A percentile compares a stretch with the other conserved stretches of the same genome.
Evolutionary conservation across 129 eudicot genomes (phyloP).

Genomic region (Flaveria sonorensis): DNA sequence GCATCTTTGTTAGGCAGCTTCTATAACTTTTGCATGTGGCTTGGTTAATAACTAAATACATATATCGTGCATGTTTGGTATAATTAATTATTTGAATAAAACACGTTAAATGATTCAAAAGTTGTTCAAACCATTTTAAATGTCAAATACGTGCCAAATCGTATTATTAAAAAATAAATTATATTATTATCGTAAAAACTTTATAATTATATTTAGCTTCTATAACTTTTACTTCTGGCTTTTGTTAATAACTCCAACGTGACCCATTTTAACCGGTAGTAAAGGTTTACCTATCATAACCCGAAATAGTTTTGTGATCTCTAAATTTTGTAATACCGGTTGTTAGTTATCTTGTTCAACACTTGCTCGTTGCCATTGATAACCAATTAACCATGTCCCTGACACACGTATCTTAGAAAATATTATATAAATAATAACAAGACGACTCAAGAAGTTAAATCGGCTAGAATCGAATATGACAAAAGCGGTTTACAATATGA

Average conservation of each 20-base stretch:
- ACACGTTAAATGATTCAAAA: neutral
- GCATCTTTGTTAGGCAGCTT: conserved; percentile 42
- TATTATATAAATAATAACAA: neutral
- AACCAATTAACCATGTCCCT: too few relatives aligned
- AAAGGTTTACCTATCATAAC: neutral
- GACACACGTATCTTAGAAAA: too few relatives aligned
- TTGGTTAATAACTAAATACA: conserved; percentile 26
- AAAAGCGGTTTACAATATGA: conserved; percentile 10
- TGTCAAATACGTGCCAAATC: neutral
- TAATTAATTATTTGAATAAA: neutral
- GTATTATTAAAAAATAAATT: neutral
- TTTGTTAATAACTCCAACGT: neutral
- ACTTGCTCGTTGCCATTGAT: too few relatives aligned
- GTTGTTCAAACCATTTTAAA: neutral
- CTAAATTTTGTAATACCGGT: too few relatives aligned
- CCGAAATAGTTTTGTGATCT: too few relatives aligned
- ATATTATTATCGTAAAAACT: neutral
- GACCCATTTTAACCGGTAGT: neutral
- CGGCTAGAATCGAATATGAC: neutral
- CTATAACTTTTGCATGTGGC: conserved; percentile 29
- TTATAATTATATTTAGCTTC: neutral
- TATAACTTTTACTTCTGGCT: too few relatives aligned
- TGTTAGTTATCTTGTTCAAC: too few relatives aligned
- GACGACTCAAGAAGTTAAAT: neutral
- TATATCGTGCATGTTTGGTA: neutral